Evolutionary conservation across 768 basidiomycete genomes (phyloP), one percentile per base, ranked within the genome.

Genomic region (Boletus pseudopeckii): DNA sequence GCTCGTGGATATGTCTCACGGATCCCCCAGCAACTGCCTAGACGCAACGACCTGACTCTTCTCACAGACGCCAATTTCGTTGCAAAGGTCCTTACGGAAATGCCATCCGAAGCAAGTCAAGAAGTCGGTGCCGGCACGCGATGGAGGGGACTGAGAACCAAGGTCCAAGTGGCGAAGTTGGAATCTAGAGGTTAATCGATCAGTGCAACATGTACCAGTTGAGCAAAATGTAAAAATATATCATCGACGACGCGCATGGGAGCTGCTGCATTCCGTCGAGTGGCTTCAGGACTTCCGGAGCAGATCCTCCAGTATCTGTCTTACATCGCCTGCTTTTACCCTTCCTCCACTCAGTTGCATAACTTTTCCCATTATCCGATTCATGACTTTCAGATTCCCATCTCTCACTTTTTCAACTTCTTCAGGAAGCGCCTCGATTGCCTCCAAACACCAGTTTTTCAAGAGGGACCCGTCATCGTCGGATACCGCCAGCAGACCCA

Each of bases 61-160:
- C 77, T 99, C 18, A 97, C 93, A 1, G 91, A 96, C 62, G 77
- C 88, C 17, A 86, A 80, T 46, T 98, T 88, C 70, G 86, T 98
- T 37, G 82, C 84, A 32, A 85, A 86, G 59, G 72, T 82, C 10
- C 75, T 94, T 30, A 76, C 83, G 2, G 83, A 83, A 33, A 72
- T 91, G 62, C 82, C 86, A 1, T 63, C 75, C 32, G 75, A 80
- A 34, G 69, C 77, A 6, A 82, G 85, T 0, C 86, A 89, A 62
- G 68, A 70, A 33, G 73, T 75, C 41, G 88, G 85, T 20, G 86
- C 86, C 1, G 80, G 82, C 7, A 96, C 94, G 5, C 77, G 84
- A 13, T 98, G 95, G 95, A 82, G 86, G 64, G 92, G 89, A 6
- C 71, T 98, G 11, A 84, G 87, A 6, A 84, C 81, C 14, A 80